Evolutionary conservation across 202 grass and related monocot species (phyloP), one percentile per base, ranked within the genome.

Genomic region (Schoenoplectus triqueter): DNA sequence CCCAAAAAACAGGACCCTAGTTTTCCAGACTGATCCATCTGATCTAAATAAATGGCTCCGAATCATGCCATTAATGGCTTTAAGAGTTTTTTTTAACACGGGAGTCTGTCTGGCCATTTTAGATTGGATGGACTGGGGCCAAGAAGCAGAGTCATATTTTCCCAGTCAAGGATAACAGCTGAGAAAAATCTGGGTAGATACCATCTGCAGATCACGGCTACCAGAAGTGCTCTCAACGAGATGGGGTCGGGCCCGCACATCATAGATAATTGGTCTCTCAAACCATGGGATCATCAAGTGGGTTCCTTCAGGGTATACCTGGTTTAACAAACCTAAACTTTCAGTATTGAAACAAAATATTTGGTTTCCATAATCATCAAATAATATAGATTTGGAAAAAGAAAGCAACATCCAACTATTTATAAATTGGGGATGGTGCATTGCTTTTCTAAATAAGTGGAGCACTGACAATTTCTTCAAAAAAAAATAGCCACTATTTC

Each of bases 241-340:
- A 92, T 97, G 90, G 83, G 92, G 95, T 81, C 86, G 86, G 69
- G 92, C 88, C 47, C 92, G 91, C 75, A 94, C 95, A 42, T 97
- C 92, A 79, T 89, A 97, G 89, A 94, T 92, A 64, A 94, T 90
- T 5, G 92, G 94, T 84, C 92, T 94, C 84, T 94, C 92, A 60
- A 97, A 86, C 92, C 80, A 90, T 1, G 92, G 92, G 83, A 97
- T 83, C 6, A 97, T 89, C 44, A 92, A 83, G 87, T 97, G 95
- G 19, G 95, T 97, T 79, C 92, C 92, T 78, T 97, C 95, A 56
- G 95, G 90, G 87, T 94, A 92, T 48, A 97, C 94, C 92, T 97
- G 82, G 63, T 69, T 54, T 56, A 69, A 86, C 64, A 83, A 71
- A 83, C 17, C 11, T 41, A 7, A 67, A 7, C 54, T 41, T 5